A percentile compares a stretch with the other conserved stretches of the same genome.
These are phyloP conservation scores for Kurtzmaniella quercitrusa DNA, from an alignment of 1,139 yeast genomes.

Conservation along the genomic window DNA sequence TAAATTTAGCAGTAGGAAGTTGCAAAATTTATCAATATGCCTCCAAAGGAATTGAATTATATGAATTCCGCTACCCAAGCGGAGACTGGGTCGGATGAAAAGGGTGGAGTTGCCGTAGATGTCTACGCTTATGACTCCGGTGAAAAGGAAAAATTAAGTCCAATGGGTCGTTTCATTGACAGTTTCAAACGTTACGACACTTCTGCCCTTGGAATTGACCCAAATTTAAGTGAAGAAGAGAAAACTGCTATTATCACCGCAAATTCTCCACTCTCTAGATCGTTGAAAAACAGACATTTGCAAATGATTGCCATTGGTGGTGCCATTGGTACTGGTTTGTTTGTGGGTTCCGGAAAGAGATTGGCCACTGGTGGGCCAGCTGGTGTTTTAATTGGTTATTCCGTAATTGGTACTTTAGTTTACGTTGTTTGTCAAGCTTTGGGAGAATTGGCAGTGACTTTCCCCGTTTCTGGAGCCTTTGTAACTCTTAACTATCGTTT, in stretches of 20 bases:
- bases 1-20: constrained; percentile 8
- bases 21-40: constrained; percentile 12
- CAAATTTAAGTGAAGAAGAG: constrained; percentile 13
- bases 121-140: constrained; percentile 14
- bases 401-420: constrained; percentile 25
- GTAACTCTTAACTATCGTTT: constrained; percentile 29
- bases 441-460: constrained; percentile 32
- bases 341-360: constrained; percentile 66
- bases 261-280: constrained; percentile 25
- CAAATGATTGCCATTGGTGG: constrained; percentile 58
- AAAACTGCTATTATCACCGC: constrained; percentile 16
- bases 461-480: constrained; percentile 32
- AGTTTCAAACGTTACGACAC: constrained; percentile 6
- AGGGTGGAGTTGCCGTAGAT: constrained; percentile 23
- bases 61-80: constrained; percentile 20
- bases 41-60: constrained; percentile 24
- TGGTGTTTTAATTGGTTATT: constrained; percentile 49
- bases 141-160: background rate
- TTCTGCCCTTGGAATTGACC: constrained; percentile 4
- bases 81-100: constrained; percentile 15
- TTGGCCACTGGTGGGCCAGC: constrained; percentile 60
- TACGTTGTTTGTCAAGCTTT: constrained; percentile 31
- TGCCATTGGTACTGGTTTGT: constrained; percentile 56
- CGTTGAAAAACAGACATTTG: constrained; percentile 41
- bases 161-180: constrained; percentile 4